Conservation (phyloP, 2,329 filamentous ascomycete genomes). For the Colletotrichum filicis region DNA sequence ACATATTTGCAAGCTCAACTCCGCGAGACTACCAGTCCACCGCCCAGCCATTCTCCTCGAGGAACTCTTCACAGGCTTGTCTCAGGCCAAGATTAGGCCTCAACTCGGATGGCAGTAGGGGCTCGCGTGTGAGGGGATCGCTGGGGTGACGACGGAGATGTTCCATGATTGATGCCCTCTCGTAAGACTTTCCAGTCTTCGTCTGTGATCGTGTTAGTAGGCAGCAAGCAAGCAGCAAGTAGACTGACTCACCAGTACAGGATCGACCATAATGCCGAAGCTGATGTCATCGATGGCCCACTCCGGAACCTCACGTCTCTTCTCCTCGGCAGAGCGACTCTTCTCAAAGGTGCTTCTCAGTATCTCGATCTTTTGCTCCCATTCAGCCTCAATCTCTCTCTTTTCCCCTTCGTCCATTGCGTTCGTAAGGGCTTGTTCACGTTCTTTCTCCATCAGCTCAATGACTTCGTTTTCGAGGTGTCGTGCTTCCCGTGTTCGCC, state of each 20-base stretch:
- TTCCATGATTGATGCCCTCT: constrained; percentile 85
- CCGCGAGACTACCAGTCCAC: constrained; percentile 77
- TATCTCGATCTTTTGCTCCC: constrained; percentile 54
- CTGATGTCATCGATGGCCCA: constrained; percentile 82
- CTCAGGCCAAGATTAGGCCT: constrained; percentile 85
- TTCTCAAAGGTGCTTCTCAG: constrained; percentile 63
- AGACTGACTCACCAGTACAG: constrained; percentile 60
- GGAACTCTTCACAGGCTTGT: constrained; percentile 85
- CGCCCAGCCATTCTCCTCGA: constrained; percentile 90
- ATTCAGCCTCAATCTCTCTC: constrained; percentile 59
- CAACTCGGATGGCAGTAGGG: constrained; percentile 75
- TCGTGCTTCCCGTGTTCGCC: constrained; percentile 64
- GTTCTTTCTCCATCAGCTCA: constrained; percentile 58
- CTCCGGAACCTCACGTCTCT: constrained; percentile 73
- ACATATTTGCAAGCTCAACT: neutral
- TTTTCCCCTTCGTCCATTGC: constrained; percentile 59
- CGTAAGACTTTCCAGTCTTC: constrained; percentile 90
- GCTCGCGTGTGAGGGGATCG: constrained; percentile 87
- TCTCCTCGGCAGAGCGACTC: constrained; percentile 55
- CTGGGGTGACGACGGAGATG: constrained; percentile 80
- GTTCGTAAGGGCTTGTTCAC: constrained; percentile 52
- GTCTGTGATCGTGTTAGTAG: constrained; percentile 60
- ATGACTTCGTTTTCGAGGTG: constrained; percentile 72
- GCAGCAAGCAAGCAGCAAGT: neutral
- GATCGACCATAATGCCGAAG: constrained; percentile 80